These are phyloP conservation scores for Hypomontagnella monticulosa DNA, from an alignment of 495 filamentous ascomycete species.

Conservation along the genomic window DNA sequence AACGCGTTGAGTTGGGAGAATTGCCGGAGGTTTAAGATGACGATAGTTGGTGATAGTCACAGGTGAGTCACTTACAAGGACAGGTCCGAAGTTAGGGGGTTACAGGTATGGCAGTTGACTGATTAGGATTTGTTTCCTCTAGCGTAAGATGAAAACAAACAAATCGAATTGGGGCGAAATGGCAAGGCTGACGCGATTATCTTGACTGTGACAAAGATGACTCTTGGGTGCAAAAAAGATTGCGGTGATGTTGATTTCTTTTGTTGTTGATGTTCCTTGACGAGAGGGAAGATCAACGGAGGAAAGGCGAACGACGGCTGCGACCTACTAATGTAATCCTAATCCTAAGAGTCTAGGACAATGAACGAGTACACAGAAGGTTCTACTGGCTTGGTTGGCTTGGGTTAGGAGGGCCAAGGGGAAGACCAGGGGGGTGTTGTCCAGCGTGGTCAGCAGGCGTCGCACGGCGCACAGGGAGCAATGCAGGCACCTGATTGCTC, in stretches of 20 bases:
- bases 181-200: constrained; percentile 63
- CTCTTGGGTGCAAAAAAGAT: constrained; percentile 56
- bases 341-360: no score
- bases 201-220: constrained; percentile 63
- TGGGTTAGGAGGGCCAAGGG: not conserved
- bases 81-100: constrained; percentile 47
- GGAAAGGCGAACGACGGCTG: constrained; percentile 30
- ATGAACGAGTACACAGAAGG: constrained; percentile 26
- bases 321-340: constrained; percentile 43
- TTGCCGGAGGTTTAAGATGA: constrained; percentile 6
- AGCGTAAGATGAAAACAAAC: constrained; percentile 46
- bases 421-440: constrained; percentile 22
- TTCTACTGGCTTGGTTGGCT: constrained; percentile 19
- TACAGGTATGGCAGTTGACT: constrained; percentile 52
- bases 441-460: constrained; percentile 34
- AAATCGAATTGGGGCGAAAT: constrained; percentile 42
- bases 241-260: constrained; percentile 52
- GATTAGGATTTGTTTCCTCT: constrained; percentile 45
- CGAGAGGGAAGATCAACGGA: constrained; percentile 48
- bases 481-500: constrained; percentile 33
- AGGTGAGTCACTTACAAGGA: constrained; percentile 55
- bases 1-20: constrained; percentile 11
- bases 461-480: constrained; percentile 36
- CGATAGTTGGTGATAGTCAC: constrained; percentile 32
- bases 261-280: constrained; percentile 57